Evolutionary conservation across 768 basidiomycete species (phyloP).

Genomic region (Cyathus striatus): DNA sequence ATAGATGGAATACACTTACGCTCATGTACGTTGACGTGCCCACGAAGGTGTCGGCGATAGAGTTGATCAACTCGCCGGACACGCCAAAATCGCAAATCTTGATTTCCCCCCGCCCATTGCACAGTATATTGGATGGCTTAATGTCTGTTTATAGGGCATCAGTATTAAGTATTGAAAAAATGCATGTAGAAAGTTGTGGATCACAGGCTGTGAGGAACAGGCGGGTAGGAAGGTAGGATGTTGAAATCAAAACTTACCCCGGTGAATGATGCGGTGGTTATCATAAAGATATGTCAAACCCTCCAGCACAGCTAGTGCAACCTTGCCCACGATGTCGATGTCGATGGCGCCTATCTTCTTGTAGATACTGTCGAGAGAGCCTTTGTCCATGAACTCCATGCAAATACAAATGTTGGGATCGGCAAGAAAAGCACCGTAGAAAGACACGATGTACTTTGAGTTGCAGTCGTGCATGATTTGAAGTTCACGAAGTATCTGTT

Average conservation of each 20-base stretch:
- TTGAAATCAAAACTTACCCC: constrained; percentile 69
- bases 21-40: constrained; percentile 99
- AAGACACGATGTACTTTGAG: constrained; percentile 91
- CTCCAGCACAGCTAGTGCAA: constrained; percentile 92
- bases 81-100: constrained; percentile 99
- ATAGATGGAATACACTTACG: constrained; percentile 50
- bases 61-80: constrained; percentile 97
- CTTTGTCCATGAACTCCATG: constrained; percentile 96
- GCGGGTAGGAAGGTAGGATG: constrained; percentile 1
- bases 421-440: constrained; percentile 93
- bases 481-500: constrained; percentile 95
- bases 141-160: constrained; percentile 70
- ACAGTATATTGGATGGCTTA: constrained; percentile 97
- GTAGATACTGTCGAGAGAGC: constrained; percentile 92
- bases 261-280: constrained; percentile 95
- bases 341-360: constrained; percentile 93
- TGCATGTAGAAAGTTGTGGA: no score
- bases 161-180: no score
- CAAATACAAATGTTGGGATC: constrained; percentile 99
- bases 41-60: constrained; percentile 98
- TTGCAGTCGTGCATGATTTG: constrained; percentile 99
- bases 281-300: constrained; percentile 98
- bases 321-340: constrained; percentile 87
- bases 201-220: no score
- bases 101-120: constrained; percentile 91